Conservation (phyloP, 805 yeast species). For the Scheffersomyces lignosus region DNA sequence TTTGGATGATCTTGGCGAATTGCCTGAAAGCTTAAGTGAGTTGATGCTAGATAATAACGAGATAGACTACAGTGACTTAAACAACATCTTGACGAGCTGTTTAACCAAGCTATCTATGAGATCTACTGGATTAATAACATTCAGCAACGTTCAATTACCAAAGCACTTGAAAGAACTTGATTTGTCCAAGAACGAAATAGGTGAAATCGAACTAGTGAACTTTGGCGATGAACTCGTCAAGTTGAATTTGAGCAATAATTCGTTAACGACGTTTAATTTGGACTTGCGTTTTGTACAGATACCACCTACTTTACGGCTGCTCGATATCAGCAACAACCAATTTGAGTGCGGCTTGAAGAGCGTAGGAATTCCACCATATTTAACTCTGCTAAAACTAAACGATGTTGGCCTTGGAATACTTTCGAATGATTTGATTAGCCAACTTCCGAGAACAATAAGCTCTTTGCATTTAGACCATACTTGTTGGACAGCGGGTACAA, state of each 20-base stretch:
- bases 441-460: slow-evolving; percentile 6
- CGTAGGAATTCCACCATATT: slow-evolving; percentile 4
- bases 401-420: slow-evolving; percentile 3
- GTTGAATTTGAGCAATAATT: slow-evolving; percentile 8
- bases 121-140: slow-evolving; percentile 17
- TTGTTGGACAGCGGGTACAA: not conserved
- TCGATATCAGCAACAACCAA: slow-evolving; percentile 7
- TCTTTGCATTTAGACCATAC: slow-evolving; percentile 7
- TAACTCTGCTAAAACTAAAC: slow-evolving; percentile 5
- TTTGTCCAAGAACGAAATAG: slow-evolving; percentile 16
- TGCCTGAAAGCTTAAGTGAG: slow-evolving; percentile 15
- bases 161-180: slow-evolving; percentile 11
- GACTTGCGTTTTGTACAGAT: not conserved
- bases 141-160: slow-evolving; percentile 16
- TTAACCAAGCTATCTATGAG: slow-evolving; percentile 17
- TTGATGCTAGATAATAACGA: slow-evolving; percentile 19
- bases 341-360: slow-evolving; percentile 4
- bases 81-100: slow-evolving; percentile 17
- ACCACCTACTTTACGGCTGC: slow-evolving; percentile 2
- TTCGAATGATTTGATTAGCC: slow-evolving; percentile 1
- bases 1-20: slow-evolving; percentile 21
- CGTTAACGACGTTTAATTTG: slow-evolving; percentile 3
- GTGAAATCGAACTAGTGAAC: slow-evolving; percentile 10
- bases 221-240: slow-evolving; percentile 11
- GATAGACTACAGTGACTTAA: slow-evolving; percentile 16